Base-by-base conservation (phyloP, 2,329 filamentous ascomycete genomes). In the Fusarium falciforme region DNA sequence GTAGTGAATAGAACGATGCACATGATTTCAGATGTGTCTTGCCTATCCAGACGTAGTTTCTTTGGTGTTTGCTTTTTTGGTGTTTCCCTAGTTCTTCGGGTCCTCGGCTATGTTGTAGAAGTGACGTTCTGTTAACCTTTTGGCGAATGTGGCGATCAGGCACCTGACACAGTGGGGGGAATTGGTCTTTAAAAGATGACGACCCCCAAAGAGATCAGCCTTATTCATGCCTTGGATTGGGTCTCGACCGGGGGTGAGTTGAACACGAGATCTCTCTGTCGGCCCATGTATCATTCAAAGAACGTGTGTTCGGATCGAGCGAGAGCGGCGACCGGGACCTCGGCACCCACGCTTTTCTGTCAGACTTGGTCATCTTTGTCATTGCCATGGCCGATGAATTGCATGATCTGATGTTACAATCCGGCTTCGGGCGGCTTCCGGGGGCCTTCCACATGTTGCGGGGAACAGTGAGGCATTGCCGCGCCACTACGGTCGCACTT, bases 1-100 rank as follows among this genome's bases (percentile, higher is more conserved):
- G 93, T 95, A 29, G 93, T 94, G 67, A 94, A 85, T 54, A 95
- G 85, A 58, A 91, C 91, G 83, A 95, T 95, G 80, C 93, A 95
- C 93, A 95, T 95, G 29, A 22, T 64, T 60, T 59, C 16, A 25
- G 5, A 22, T 63, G 35, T 42, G 20, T 58, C 17, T 66, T 66
- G 36, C 36, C 52, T 70, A 59, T 49, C 38, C 42, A 52, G 22
- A 31, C 17, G 10, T 27, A 22, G 14, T 36, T 31, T 12, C 16
- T 27, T 47, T 44, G 16, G 5, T 61, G 29, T 57, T 68, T 33
- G 36, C 29, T 27, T 61, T 27, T 58, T 67, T 58, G 58, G 59
- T 42, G 55, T 47, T 47, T 61, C 36, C 61, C n/a, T 64, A 31
- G 16, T 60, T 59, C 16, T 47, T 40, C 33, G 55, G 55, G 31